Evolutionary conservation across 2,329 filamentous ascomycete genomes (phyloP).

Genomic region (Cercospora sesami): DNA sequence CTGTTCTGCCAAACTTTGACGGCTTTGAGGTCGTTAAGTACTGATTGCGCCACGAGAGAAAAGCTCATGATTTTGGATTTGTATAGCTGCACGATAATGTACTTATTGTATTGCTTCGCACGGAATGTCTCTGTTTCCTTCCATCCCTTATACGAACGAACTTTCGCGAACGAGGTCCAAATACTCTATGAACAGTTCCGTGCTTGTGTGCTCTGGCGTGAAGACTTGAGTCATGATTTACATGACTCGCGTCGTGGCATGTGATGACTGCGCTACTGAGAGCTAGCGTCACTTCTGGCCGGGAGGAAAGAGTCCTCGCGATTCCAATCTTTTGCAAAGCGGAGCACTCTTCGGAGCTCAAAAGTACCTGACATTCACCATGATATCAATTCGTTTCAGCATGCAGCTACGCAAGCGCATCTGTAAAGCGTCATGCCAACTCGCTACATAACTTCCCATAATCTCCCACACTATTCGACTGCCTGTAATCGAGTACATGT

Average conservation of each 20-base stretch:
- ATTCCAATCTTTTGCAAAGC: not conserved
- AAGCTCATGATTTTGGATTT: not conserved
- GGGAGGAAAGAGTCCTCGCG: not conserved
- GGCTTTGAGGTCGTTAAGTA: conserved; percentile 32
- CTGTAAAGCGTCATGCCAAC: not conserved
- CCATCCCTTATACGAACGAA: not conserved
- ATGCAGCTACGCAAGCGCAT: not conserved
- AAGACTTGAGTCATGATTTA: not conserved
- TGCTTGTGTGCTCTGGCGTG: not conserved
- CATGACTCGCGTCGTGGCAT: not conserved
- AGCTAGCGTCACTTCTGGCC: not conserved
- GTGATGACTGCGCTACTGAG: not conserved
- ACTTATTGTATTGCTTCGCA: not conserved
- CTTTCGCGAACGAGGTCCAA: not conserved
- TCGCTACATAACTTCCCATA: not conserved
- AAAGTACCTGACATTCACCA: not conserved
- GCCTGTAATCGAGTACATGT: too few species aligned
- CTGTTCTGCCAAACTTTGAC: conserved; percentile 28
- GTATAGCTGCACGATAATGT: not conserved
- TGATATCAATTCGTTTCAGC: not conserved
- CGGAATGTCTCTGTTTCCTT: not conserved
- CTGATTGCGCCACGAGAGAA: not conserved
- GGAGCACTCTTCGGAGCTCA: not conserved
- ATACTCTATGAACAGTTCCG: not conserved
- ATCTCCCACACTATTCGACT: not conserved